These are phyloP conservation scores for Fragaria iinumae DNA, from an alignment of 306 rosid genomes.

Conservation along the genomic window DNA sequence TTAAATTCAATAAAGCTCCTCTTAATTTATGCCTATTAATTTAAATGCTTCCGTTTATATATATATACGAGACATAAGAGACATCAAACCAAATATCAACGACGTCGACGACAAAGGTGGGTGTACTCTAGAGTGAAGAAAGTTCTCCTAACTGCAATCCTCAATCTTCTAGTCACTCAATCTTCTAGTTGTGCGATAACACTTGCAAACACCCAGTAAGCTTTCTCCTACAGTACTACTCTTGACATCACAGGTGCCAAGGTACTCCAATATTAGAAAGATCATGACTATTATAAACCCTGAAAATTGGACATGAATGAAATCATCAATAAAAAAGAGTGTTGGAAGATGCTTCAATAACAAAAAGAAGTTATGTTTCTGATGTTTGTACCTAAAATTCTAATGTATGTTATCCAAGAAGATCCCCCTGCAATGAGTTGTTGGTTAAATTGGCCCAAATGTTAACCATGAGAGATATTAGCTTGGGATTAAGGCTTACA, in stretches of 20 bases:
- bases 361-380: background rate
- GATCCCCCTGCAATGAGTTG: conserved; percentile 41
- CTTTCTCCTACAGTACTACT: background rate
- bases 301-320: conserved; percentile 21
- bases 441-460: conserved; percentile 8
- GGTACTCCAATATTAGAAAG: conserved; percentile 42
- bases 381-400: conserved; percentile 48
- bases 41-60: too few species aligned
- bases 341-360: background rate
- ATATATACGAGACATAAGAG: too few species aligned
- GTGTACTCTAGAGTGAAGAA: too few species aligned
- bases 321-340: background rate
- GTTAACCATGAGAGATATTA: background rate
- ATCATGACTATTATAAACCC: conserved; percentile 35
- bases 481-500: conserved; percentile 37
- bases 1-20: too few species aligned
- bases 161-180: too few species aligned
- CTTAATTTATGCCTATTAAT: too few species aligned
- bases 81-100: too few species aligned
- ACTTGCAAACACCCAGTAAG: too few species aligned
- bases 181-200: too few species aligned
- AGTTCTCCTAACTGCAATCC: too few species aligned
- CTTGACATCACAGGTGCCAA: conserved; percentile 40
- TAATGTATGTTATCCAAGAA: conserved; percentile 38
- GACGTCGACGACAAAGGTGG: too few species aligned